phyloP scores from a whole-genome alignment of 2,329 filamentous ascomycete species.

The Parasarocladium wereldwijsianum region DNA sequence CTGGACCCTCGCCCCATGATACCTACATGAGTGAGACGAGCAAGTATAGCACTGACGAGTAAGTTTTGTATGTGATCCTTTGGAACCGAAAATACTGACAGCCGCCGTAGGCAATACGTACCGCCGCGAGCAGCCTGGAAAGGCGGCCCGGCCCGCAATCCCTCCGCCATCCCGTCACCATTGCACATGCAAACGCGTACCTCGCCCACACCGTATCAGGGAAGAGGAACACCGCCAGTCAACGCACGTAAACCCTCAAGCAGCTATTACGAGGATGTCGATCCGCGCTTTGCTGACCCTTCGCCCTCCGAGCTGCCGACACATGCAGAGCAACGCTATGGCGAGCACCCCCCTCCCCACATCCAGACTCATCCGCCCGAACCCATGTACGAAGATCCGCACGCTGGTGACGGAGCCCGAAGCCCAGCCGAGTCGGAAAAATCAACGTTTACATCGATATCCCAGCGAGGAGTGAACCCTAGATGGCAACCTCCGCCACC shows the following conservation, averaged over 20 bases:
- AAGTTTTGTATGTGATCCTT: slow-evolving; percentile 12
- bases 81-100: neutral
- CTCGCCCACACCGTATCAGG: slow-evolving; percentile 16
- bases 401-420: slow-evolving; percentile 35
- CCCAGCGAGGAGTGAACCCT: slow-evolving; percentile 76
- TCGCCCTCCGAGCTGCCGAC: slow-evolving; percentile 12
- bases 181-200: slow-evolving; percentile 1
- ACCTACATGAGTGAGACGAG: slow-evolving; percentile 51
- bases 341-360: slow-evolving; percentile 12
- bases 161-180: slow-evolving; percentile 29
- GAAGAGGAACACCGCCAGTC: slow-evolving; percentile 19
- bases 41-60: slow-evolving; percentile 62
- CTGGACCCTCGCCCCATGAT: slow-evolving; percentile 23
- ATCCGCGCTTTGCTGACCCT: slow-evolving; percentile 61
- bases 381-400: slow-evolving; percentile 46
- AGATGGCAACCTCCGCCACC: slow-evolving; percentile 52
- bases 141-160: slow-evolving; percentile 25
- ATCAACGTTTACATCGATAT: slow-evolving; percentile 81
- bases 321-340: slow-evolving; percentile 6
- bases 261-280: slow-evolving; percentile 84
- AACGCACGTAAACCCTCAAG: slow-evolving; percentile 12
- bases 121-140: slow-evolving; percentile 44
- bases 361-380: too few relatives aligned
- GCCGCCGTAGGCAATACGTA: slow-evolving; percentile 29
- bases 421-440: slow-evolving; percentile 67